Evolutionary conservation across 192 early-diverging fungal genomes (phyloP).

Genomic region (Coemansia sp.): DNA sequence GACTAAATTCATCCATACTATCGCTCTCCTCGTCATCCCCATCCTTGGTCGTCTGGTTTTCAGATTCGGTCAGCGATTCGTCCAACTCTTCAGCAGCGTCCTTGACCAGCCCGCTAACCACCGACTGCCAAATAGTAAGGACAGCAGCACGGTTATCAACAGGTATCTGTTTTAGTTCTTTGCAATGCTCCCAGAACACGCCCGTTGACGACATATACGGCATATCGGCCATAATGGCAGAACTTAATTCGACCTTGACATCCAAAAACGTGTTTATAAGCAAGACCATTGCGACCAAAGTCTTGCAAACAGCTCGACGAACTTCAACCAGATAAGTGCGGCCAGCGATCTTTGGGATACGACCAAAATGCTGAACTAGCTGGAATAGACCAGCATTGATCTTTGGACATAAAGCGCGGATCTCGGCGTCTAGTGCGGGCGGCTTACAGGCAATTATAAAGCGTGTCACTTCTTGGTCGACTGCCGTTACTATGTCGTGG

Average conservation of each 20-base stretch:
- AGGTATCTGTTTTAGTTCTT: slow-evolving; percentile 42
- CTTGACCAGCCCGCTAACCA: slow-evolving; percentile 32
- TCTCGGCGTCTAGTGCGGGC: slow-evolving; percentile 38
- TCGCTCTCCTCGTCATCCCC: slow-evolving; percentile 16
- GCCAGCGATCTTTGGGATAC: slow-evolving; percentile 42
- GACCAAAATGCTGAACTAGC: slow-evolving; percentile 36
- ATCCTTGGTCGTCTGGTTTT: neutral
- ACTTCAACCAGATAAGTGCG: slow-evolving; percentile 38
- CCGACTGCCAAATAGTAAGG: slow-evolving; percentile 16
- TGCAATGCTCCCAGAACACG: slow-evolving; percentile 55
- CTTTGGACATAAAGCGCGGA: slow-evolving; percentile 47
- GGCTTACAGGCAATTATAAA: slow-evolving; percentile 54
- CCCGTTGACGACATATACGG: slow-evolving; percentile 37
- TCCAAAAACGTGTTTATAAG: slow-evolving; percentile 51
- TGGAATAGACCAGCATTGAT: slow-evolving; percentile 49
- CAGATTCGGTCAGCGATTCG: slow-evolving; percentile 21
- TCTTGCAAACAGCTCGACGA: slow-evolving; percentile 30
- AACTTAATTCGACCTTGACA: slow-evolving; percentile 30
- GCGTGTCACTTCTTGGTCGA: slow-evolving; percentile 51
- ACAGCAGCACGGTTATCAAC: slow-evolving; percentile 43
- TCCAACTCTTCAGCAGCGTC: slow-evolving; percentile 44
- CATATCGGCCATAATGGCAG: slow-evolving; percentile 28
- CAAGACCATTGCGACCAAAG: slow-evolving; percentile 28
- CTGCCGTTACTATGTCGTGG: slow-evolving; percentile 32
- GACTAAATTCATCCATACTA: slow-evolving; percentile 48